These are phyloP conservation scores for Platanthera guangdongensis DNA, from an alignment of 106 monocot genomes.

Conservation along the genomic window DNA sequence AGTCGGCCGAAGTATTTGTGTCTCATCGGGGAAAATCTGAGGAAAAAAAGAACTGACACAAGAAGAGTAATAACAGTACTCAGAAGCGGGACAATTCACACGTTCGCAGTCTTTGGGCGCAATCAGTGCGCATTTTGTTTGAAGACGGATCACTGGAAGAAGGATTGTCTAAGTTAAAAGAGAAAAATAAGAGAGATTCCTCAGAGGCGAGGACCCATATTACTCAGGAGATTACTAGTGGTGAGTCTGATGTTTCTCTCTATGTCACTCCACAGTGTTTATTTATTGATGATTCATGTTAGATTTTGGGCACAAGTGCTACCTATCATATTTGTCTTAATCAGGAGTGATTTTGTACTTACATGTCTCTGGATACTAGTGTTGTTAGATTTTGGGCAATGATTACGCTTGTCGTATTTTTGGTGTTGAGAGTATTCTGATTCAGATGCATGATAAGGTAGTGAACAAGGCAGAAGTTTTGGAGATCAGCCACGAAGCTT, in stretches of 20 bases:
- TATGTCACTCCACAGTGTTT: background rate
- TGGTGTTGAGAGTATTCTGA: background rate
- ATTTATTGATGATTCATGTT: background rate
- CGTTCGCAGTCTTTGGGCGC: background rate
- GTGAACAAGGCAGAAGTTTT: background rate
- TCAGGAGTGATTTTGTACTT: background rate
- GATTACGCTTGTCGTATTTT: background rate
- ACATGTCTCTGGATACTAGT: background rate
- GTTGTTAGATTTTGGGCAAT: too few relatives aligned
- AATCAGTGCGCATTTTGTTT: background rate
- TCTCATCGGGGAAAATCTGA: background rate
- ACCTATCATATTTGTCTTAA: background rate
- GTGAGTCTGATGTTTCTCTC: background rate
- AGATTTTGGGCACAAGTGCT: background rate
- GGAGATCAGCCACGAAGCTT: background rate
- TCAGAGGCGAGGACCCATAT: background rate
- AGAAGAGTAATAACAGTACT: background rate
- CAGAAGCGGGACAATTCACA: background rate
- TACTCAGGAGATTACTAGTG: background rate
- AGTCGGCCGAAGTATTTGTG: background rate
- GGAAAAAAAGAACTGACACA: background rate
- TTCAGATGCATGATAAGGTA: background rate
- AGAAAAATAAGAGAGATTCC: background rate
- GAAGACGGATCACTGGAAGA: background rate
- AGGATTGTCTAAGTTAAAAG: background rate